Percentiles rank a stretch among this genome's conserved stretches.
These are phyloP conservation scores for Pseudogymnoascus sp. DNA, from an alignment of 2,329 filamentous ascomycete genomes.

Conservation along the genomic window DNA sequence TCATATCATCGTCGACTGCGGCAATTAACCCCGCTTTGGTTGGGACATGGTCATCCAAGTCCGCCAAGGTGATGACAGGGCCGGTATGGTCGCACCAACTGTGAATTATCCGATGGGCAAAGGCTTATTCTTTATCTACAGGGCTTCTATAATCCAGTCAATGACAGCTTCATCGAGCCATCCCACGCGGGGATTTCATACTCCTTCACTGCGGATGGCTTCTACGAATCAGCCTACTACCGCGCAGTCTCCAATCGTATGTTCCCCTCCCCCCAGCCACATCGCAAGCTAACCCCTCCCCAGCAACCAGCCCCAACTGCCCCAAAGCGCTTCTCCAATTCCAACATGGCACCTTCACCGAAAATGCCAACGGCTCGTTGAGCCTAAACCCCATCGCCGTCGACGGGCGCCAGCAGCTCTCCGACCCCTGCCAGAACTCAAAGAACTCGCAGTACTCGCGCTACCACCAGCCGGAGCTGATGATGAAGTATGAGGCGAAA, in stretches of 20 bases:
- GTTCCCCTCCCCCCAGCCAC: slow-evolving; percentile 22
- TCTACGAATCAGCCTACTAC: slow-evolving; percentile 65
- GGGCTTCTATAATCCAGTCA: slow-evolving; percentile 63
- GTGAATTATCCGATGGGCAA: slow-evolving; percentile 23
- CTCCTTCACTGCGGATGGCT: slow-evolving; percentile 63
- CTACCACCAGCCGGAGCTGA: slow-evolving; percentile 58
- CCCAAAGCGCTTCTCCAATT: slow-evolving; percentile 63
- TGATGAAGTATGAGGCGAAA: slow-evolving; percentile 42
- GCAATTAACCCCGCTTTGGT: slow-evolving; percentile 45
- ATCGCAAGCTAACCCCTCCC: slow-evolving; percentile 16
- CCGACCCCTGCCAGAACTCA: slow-evolving; percentile 52
- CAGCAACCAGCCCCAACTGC: slow-evolving; percentile 54
- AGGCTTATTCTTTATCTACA: slow-evolving; percentile 28
- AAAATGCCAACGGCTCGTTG: slow-evolving; percentile 52
- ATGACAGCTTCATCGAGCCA: slow-evolving; percentile 61
- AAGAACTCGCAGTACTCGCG: slow-evolving; percentile 52
- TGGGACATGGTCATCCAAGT: slow-evolving; percentile 70
- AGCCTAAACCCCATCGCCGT: slow-evolving; percentile 53
- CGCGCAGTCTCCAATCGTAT: slow-evolving; percentile 62
- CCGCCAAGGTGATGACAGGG: slow-evolving; percentile 61
- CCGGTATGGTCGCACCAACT: slow-evolving; percentile 45
- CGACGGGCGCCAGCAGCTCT: slow-evolving; percentile 62
- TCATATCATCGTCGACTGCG: slow-evolving; percentile 30
- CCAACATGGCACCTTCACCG: slow-evolving; percentile 60
- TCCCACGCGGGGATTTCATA: slow-evolving; percentile 63